Percentiles rank a stretch among this genome's conserved stretches.
These are phyloP conservation scores for Nakaseomyces uthaithaninus DNA, from an alignment of 1,139 yeast genomes.

Conservation along the genomic window DNA sequence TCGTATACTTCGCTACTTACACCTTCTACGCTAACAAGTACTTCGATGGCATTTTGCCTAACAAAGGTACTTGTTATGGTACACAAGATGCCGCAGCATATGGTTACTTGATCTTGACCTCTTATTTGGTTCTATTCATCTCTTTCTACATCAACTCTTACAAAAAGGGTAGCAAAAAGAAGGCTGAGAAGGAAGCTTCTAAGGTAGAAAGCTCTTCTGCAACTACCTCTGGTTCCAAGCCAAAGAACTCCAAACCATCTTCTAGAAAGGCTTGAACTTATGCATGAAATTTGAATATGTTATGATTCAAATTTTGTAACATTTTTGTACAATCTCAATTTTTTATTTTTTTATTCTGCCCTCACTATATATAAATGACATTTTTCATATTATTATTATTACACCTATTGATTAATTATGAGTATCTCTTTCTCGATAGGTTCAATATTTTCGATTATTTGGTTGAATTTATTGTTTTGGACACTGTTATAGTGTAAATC, in stretches of 20 bases:
- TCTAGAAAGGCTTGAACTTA: conserved; percentile 37
- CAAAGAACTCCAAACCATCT: conserved; percentile 34
- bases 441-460: too few relatives aligned
- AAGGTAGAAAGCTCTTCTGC: conserved; percentile 27
- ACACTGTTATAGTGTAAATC: too few relatives aligned
- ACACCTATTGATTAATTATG: not conserved
- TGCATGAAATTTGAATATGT: not conserved
- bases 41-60: conserved; percentile 55
- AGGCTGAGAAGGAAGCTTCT: conserved; percentile 40
- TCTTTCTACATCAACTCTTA: conserved; percentile 88
- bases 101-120: conserved; percentile 83
- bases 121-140: conserved; percentile 84
- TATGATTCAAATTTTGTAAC: not conserved
- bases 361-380: conserved; percentile 4
- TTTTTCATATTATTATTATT: not conserved
- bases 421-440: not conserved
- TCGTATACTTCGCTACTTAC: conserved; percentile 89
- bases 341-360: not conserved
- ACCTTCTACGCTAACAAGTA: conserved; percentile 60
- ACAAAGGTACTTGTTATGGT: conserved; percentile 84
- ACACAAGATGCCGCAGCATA: conserved; percentile 85
- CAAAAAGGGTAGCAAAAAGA: conserved; percentile 40
- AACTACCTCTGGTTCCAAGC: conserved; percentile 32
- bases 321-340: not conserved
- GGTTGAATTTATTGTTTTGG: too few relatives aligned